phyloP scores from a whole-genome alignment of 2,329 filamentous ascomycete species.

The Myrmaecium sp. region DNA sequence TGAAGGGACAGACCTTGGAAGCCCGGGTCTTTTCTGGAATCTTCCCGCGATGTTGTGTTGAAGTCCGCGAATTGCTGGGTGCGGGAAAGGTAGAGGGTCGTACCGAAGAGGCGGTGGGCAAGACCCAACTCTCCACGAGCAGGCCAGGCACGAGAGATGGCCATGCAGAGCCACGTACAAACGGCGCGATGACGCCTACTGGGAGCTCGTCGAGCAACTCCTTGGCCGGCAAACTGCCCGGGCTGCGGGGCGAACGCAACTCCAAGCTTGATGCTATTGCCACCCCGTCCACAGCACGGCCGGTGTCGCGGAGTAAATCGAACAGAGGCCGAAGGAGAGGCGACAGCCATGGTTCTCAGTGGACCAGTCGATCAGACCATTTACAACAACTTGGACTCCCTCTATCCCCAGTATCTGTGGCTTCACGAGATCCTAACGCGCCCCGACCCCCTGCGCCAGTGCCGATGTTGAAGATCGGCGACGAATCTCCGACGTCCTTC shows the following conservation, averaged over 20 bases:
- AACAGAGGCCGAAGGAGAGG: conserved; percentile 14
- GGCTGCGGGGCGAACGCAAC: conserved; percentile 7
- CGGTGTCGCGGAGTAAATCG: conserved; percentile 12
- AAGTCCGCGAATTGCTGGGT: conserved; percentile 81
- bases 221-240: conserved; percentile 8
- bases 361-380: conserved; percentile 21
- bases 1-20: conserved; percentile 84
- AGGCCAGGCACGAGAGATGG: conserved; percentile 5
- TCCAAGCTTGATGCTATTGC: conserved; percentile 13
- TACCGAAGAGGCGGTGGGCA: conserved; percentile 18
- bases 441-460: conserved; percentile 80
- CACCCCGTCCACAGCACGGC: conserved; percentile 6
- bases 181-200: conserved; percentile 20
- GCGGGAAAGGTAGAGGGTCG: conserved; percentile 37
- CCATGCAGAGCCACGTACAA: conserved; percentile 13
- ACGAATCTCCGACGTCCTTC: conserved; percentile 80
- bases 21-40: conserved; percentile 97
- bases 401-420: conserved; percentile 20
- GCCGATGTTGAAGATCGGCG: conserved; percentile 92
- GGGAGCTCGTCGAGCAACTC: conserved; percentile 18
- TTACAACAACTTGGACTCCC: conserved; percentile 21
- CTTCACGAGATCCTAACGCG: conserved; percentile 43
- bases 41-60: conserved; percentile 86
- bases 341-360: conserved; percentile 20
- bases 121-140: conserved; percentile 9